Evolutionary conservation across 176 grass and related monocot genomes (phyloP), one percentile per base, ranked within the genome.

Genomic region (maize (Zea mays)): DNA sequence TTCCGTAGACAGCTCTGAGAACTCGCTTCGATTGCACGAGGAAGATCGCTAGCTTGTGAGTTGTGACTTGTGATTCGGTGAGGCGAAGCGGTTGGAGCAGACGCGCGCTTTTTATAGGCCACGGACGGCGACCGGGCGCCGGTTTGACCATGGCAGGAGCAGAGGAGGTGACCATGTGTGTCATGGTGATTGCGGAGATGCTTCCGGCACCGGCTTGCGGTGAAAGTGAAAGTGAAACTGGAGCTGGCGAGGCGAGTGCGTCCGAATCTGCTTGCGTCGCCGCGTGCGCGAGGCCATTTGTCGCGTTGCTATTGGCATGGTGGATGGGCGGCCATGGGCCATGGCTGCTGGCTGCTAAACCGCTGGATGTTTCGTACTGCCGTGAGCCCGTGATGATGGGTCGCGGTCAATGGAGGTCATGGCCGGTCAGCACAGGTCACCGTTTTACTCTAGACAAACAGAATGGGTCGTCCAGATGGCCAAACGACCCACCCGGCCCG

Each of bases 261-360:
- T 78, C 62, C n/a, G 36, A 5, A 42, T 52, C 76, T 54, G 76
- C 76, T 67, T 65, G 35, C 76, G 75, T 78, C 75, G 46, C 16
- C 49, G 79, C 35, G 73, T 66, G 66, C 79, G 10, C 1, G 2
- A 19, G 7, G 4, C 10, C 4, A 38, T 70, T 63, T 6, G 8
- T 77, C 10, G 56, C 7, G 46, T 64, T 40, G 46, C 63, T 12
- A 46, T 45, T 64, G 9, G 6, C 3, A 8, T 20, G 12, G 1
- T 8, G 14, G 7, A 52, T 21, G 27, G 27, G 27, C 27, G 27
- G 27, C 27, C 15, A 6, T 17, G 21, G 46, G 3, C 49, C 14
- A 50, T n/a, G 5, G 38, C 37, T 72, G 14, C 42, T 5, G 1
- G 3, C 21, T 8, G 6, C n/a, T n/a, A 14, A 69, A 42, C 8